Evolutionary conservation across 495 filamentous ascomycete genomes (phyloP).

Genomic region (Trichoderma erinaceum): DNA sequence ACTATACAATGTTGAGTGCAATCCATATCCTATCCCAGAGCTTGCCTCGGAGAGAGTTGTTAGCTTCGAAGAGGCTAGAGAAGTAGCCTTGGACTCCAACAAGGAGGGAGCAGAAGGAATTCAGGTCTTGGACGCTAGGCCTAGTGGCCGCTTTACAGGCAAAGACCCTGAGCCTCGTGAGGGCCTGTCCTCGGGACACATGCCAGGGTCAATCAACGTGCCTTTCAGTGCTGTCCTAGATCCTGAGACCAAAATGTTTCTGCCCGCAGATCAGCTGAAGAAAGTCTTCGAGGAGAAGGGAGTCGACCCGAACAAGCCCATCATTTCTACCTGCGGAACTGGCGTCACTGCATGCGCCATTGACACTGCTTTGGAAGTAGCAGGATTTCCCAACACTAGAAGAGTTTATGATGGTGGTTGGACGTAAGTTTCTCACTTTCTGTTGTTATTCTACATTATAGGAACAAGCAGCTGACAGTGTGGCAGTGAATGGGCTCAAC

Average conservation of each 20-base stretch:
- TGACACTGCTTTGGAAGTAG: constrained; percentile 77
- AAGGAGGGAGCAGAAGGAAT: constrained; percentile 75
- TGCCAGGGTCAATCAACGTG: constrained; percentile 80
- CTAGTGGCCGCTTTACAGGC: constrained; percentile 71
- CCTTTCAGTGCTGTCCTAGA: constrained; percentile 77
- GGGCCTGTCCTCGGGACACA: constrained; percentile 84
- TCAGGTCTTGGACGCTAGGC: constrained; percentile 86
- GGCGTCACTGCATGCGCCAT: constrained; percentile 92
- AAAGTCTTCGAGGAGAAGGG: constrained; percentile 72
- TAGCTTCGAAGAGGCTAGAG: constrained; percentile 70
- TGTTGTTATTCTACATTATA: background rate
- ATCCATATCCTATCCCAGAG: constrained; percentile 48
- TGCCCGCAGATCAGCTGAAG: constrained; percentile 63
- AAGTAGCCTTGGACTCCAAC: constrained; percentile 64
- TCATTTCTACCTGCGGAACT: constrained; percentile 87
- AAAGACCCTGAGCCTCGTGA: constrained; percentile 79
- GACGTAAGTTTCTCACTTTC: constrained; percentile 63
- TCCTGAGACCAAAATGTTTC: constrained; percentile 70
- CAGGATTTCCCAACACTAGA: constrained; percentile 62
- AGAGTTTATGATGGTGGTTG: constrained; percentile 94
- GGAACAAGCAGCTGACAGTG: constrained; percentile 19
- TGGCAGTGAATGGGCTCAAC: constrained; percentile 66
- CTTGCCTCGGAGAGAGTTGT: constrained; percentile 34
- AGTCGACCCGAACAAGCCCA: constrained; percentile 72
- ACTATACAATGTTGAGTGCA: constrained; percentile 53